A percentile compares a stretch with the other conserved stretches of the same genome.
Conservation (phyloP, 306 rosid species). For the apple (Malus domestica) region ASM211411v1 NC_041803.1:13831001-13831500, state of each 20-base stretch:
- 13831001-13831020: conserved; percentile 11
- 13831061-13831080: conserved; percentile 65
- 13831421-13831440: not conserved
- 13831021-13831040: conserved; percentile 8
- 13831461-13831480: not conserved
- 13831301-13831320: not conserved
- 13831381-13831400: not conserved
- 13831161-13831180: conserved; percentile 53
- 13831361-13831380: too few relatives aligned
- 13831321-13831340: not conserved
- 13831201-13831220: conserved; percentile 13
- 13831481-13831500: not conserved
- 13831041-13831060: conserved; percentile 28
- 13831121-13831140: not conserved
- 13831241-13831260: not conserved
- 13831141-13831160: conserved; percentile 39
- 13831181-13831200: conserved; percentile 23
- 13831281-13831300: not conserved
- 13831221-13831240: not conserved
- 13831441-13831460: too few relatives aligned
- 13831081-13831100: conserved; percentile 41
- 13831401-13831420: too few relatives aligned
- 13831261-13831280: not conserved
- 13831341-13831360: too few relatives aligned
- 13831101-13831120: not conserved